Evolutionary conservation across 129 eudicot genomes (phyloP).

Genomic region (Logfia minima): DNA sequence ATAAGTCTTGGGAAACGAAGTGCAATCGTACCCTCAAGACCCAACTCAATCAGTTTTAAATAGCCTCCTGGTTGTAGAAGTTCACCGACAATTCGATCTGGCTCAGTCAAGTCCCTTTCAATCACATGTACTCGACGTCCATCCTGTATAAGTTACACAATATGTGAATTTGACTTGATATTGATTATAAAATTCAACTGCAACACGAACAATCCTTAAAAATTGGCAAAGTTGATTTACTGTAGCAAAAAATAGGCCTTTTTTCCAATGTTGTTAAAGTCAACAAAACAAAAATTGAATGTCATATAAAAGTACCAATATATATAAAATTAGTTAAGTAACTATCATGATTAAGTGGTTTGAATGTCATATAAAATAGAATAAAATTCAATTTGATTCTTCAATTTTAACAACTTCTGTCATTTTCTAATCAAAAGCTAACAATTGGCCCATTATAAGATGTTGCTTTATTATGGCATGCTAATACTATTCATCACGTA

Average conservation of each 20-base stretch:
- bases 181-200: background rate
- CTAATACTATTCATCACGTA: background rate
- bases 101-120: constrained; percentile 79
- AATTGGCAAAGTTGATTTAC: constrained; percentile 1
- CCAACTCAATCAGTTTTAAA: constrained; percentile 68
- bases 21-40: constrained; percentile 59
- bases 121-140: constrained; percentile 76
- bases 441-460: background rate
- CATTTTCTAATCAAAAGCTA: constrained; percentile 11
- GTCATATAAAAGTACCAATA: too few species aligned
- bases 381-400: background rate
- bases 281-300: background rate
- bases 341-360: background rate
- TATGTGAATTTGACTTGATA: background rate
- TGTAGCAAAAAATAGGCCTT: background rate
- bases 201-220: background rate
- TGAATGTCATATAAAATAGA: background rate
- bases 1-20: background rate
- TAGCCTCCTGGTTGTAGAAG: constrained; percentile 88
- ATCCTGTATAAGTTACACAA: constrained; percentile 42
- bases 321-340: background rate
- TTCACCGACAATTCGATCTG: constrained; percentile 76
- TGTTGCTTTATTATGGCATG: constrained; percentile 12
- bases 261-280: background rate
- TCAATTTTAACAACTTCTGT: constrained; percentile 12